Base-by-base conservation (phyloP, 345 rosid genomes). In the Citrus hindsii region DNA sequence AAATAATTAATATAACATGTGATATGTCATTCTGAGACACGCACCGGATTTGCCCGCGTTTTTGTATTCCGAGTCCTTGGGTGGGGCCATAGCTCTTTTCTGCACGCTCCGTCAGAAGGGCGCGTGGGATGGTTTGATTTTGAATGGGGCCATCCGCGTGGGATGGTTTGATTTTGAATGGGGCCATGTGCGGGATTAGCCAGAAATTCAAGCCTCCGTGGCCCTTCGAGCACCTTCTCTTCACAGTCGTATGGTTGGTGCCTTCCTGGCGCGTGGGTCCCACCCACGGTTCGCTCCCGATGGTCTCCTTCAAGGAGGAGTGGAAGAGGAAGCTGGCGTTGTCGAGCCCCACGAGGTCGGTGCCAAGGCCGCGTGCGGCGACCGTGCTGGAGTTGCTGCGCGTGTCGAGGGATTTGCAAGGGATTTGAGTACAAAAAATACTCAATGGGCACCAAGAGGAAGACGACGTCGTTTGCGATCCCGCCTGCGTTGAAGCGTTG, bases 131-230 rank as follows among this genome's bases (percentile, higher is more conserved):
- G 99, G 98, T 30, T 79, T 96, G 76, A 78, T 96, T 76, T 84
- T 96, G 28, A 94, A 89, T 79, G n/a, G n/a, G n/a, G n/a, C n/a
- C n/a, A n/a, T n/a, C n/a, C 32, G 27, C 27, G 27, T 25, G 27
- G 27, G 27, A 25, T 25, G 27, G 27, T 25, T 25, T 25, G 27
- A 1, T 25, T 25, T 25, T 25, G 27, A 25, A 25, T 1, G 98
- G 97, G 1, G 98, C 98, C 5, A 96, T 94, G 98, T 96, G 98
- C 21, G 98, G 98, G 56, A 92, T 96, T 67, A 94, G 97, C 74
- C 87, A 79, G 70, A 96, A 90, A 80, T 84, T 96, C 87, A 96
- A 96, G 86, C 97, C 98, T 62, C 97, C 91, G 9, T 92, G 97
- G 97, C 98, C 98, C 55, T 83, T 94, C 76, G 97, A 92, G 85